These are phyloP conservation scores for Globisporangium radiosum DNA, from an alignment of 352 stramenopile species.

Conservation along the genomic window DNA sequence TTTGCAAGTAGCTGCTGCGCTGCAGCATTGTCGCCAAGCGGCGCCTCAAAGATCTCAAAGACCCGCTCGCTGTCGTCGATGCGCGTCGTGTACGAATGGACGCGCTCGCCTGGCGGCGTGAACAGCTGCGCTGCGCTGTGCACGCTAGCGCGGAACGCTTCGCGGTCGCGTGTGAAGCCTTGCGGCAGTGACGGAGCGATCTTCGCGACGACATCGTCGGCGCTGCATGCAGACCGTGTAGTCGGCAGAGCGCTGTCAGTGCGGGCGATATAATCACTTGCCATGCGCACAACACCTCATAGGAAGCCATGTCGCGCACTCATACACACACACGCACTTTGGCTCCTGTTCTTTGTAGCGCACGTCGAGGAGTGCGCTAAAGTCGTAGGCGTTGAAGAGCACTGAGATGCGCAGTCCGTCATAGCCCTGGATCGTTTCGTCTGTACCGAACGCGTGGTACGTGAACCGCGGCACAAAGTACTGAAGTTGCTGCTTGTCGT, in stretches of 20 bases:
- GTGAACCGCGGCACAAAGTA: conserved; percentile 70
- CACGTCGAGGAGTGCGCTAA: conserved; percentile 47
- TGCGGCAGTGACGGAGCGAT: conserved; percentile 36
- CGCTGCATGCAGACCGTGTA: conserved; percentile 14
- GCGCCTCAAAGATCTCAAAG: conserved; percentile 72
- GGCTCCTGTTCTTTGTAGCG: conserved; percentile 43
- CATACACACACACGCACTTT: conserved; percentile 17
- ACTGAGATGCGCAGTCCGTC: conserved; percentile 47
- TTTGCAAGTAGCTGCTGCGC: conserved; percentile 56
- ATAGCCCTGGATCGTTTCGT: conserved; percentile 66
- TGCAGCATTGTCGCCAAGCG: conserved; percentile 40
- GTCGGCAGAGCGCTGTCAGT: not conserved
- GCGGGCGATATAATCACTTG: not conserved
- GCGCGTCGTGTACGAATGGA: conserved; percentile 31
- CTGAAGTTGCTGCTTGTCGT: conserved; percentile 29
- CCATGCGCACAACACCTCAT: too few species aligned
- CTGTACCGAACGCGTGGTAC: conserved; percentile 76
- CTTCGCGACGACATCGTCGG: conserved; percentile 45
- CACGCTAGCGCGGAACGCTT: conserved; percentile 25
- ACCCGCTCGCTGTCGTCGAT: conserved; percentile 14
- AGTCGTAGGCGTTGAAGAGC: conserved; percentile 62
- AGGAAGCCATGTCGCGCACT: not conserved
- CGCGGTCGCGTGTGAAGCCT: conserved; percentile 35
- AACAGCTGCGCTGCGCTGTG: conserved; percentile 20
- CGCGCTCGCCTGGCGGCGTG: conserved; percentile 29